phyloP scores from a whole-genome alignment of 805 yeast species.

The Kuraishia cidri region DNA sequence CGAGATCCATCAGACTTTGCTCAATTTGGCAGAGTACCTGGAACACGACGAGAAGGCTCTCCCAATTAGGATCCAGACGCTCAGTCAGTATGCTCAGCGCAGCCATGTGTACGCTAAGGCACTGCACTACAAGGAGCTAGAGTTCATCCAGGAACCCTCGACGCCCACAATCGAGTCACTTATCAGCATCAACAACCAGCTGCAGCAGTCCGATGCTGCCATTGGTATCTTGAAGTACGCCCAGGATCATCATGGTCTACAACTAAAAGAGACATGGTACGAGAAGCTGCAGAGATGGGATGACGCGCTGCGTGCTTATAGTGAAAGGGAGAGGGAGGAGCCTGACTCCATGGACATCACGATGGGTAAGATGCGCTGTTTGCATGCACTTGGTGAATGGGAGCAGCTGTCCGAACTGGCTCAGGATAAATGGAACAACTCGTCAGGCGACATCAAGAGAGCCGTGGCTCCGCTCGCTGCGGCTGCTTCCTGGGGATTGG shows the following conservation, averaged over 20 bases:
- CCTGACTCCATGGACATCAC: constrained; percentile 78
- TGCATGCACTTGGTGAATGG: constrained; percentile 99
- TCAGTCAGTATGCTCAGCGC: constrained; percentile 88
- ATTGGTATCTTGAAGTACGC: constrained; percentile 95
- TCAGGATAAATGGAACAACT: constrained; percentile 71
- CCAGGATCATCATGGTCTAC: constrained; percentile 81
- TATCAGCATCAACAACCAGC: constrained; percentile 85
- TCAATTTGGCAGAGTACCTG: constrained; percentile 91
- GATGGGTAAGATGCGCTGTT: constrained; percentile 96
- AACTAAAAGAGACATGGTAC: constrained; percentile 95
- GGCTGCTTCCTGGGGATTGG: constrained; percentile 98
- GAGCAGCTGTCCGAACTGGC: constrained; percentile 83
- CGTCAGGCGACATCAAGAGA: constrained; percentile 66
- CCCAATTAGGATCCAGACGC: constrained; percentile 82
- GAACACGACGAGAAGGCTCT: constrained; percentile 95
- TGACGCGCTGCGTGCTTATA: constrained; percentile 88
- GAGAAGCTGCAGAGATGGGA: constrained; percentile 97
- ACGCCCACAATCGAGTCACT: constrained; percentile 88
- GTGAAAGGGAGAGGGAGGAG: constrained; percentile 58
- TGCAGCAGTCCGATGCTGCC: constrained; percentile 97
- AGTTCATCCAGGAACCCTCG: constrained; percentile 88
- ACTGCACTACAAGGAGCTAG: constrained; percentile 89
- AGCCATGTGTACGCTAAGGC: constrained; percentile 98
- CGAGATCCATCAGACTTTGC: constrained; percentile 82
- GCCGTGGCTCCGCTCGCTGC: constrained; percentile 96